Percentiles rank a stretch among this genome's conserved stretches.
These are phyloP conservation scores for Stenogyne calaminthoides DNA, from an alignment of 305 asterid genomes.

Conservation along the genomic window DNA sequence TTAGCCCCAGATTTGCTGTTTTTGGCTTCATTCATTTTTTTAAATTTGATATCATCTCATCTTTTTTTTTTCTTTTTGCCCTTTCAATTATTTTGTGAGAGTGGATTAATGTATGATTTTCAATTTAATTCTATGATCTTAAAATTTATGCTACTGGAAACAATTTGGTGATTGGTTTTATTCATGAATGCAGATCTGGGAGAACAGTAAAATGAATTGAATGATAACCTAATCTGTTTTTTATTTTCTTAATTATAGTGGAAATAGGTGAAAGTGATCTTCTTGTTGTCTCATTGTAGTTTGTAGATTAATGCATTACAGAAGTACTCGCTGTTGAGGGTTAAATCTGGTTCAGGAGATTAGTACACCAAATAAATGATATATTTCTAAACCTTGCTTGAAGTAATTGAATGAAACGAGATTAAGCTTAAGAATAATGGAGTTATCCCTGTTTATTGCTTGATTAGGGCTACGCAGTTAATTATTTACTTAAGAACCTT, in stretches of 20 bases:
- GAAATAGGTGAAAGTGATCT: neutral
- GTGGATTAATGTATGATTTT: too few relatives aligned
- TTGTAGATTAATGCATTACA: neutral
- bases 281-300: neutral
- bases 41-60: neutral
- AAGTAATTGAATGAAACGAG: too few relatives aligned
- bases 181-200: too few relatives aligned
- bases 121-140: too few relatives aligned
- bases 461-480: neutral
- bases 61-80: neutral
- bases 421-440: neutral
- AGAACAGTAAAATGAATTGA: too few relatives aligned
- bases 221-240: too few relatives aligned
- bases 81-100: too few relatives aligned
- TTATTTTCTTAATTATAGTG: neutral
- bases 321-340: neutral
- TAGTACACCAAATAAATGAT: too few relatives aligned
- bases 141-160: too few relatives aligned
- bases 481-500: too few relatives aligned
- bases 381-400: too few relatives aligned
- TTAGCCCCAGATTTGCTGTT: neutral
- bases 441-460: neutral
- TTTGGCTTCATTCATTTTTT: neutral
- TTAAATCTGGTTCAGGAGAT: neutral
- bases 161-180: too few relatives aligned